Evolutionary conservation across 2,329 filamentous ascomycete genomes (phyloP), one percentile per base, ranked within the genome.

Genomic region (Sporothrix mexicana): DNA sequence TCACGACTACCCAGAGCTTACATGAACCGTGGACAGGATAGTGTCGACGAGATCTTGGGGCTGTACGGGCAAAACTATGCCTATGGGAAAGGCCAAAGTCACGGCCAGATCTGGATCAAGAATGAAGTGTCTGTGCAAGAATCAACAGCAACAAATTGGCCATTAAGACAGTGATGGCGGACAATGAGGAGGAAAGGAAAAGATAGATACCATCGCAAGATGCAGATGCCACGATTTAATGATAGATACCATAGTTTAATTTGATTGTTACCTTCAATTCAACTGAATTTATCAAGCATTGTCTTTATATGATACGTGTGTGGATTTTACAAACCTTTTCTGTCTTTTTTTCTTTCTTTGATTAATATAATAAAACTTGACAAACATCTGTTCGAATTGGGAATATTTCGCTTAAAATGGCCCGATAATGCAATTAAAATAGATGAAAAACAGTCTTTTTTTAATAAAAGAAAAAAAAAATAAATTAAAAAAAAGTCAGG

Each of bases 1-100:
- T 17, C 57, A 2, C 49, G 69, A 30, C 72, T 69, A 13, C 45
- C 72, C n/a, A 43, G 23, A 7, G 61, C 66, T 1, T 68, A 74
- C 55, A 62, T 72, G 0, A 75, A 74, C 25, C 73, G 73, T 0
- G 74, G 77, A 1, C 74, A 77, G 17, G 79, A 80, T 64, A 81
- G 79, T 64, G 77, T 80, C 10, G 80, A 81, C 10, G 79, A 79
- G 20, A 79, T 80, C 20, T 55, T 80, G 41, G 78, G 78, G 2
- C 75, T 79, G 0, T 79, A 79, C 47, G 74, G 79, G 15, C 74
- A 73, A 25, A 74, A 77, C 23, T 15, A 78, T 45, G 17, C 36
- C 1, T 2, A 55, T 3, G 25, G 49, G 5, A 36, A 64, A n/a
- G 10, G 43, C 41, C 69, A 61, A 7, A n/a, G 17, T 2, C 53